phyloP scores from a whole-genome alignment of 148 eudicot species.

The Chenopodium formosanum region DNA sequence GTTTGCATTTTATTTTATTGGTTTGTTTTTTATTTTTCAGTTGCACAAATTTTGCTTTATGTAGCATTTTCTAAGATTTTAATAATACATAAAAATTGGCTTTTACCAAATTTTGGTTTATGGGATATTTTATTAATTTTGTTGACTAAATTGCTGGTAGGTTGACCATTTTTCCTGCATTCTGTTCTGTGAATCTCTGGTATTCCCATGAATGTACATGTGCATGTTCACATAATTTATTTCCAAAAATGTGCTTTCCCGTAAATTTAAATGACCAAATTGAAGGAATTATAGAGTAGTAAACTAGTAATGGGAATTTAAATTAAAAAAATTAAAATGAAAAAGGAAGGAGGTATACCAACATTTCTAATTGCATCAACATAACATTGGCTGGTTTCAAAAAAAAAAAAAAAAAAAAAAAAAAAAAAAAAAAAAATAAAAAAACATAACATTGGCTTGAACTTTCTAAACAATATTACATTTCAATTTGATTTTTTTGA shows the following conservation, averaged over 20 bases:
- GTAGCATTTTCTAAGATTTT: neutral
- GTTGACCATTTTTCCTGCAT: conserved; percentile 8
- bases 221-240: neutral
- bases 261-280: no score
- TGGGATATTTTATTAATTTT: neutral
- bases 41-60: neutral
- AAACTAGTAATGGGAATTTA: no score
- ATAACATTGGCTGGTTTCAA: neutral
- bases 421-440: no score
- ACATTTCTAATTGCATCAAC: no score
- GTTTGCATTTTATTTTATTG: neutral
- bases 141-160: neutral
- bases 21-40: neutral
- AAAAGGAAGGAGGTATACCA: no score
- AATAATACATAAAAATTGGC: neutral
- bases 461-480: neutral
- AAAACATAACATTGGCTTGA: neutral
- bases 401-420: no score
- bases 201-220: conserved; percentile 16
- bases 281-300: no score
- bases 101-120: neutral
- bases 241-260: neutral
- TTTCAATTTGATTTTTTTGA: no score
- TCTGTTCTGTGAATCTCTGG: conserved; percentile 6
- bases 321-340: no score